These are phyloP conservation scores for Colletotrichum plurivorum DNA, from an alignment of 2,329 filamentous ascomycete genomes.

Conservation along the genomic window DNA sequence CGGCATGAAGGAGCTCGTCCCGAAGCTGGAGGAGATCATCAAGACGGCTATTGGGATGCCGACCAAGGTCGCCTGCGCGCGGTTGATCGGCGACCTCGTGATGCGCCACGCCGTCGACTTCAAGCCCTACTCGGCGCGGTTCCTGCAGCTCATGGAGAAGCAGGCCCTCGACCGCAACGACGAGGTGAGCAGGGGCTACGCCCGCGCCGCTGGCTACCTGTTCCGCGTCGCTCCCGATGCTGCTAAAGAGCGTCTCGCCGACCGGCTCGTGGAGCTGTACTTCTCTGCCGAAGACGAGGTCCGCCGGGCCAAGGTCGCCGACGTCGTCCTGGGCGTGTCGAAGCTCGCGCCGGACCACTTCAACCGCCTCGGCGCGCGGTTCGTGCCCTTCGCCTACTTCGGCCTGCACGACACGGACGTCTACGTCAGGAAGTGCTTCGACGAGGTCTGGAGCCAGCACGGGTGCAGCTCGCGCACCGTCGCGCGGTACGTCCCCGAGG, in stretches of 20 bases:
- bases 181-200: conserved; percentile 91
- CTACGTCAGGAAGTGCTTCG: conserved; percentile 83
- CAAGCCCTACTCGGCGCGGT: conserved; percentile 79
- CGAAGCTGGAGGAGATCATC: conserved; percentile 82
- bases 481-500: conserved; percentile 87
- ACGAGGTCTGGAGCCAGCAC: conserved; percentile 90
- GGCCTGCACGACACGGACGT: conserved; percentile 88
- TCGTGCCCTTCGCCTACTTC: conserved; percentile 91
- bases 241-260: conserved; percentile 65
- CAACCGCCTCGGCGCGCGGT: conserved; percentile 78
- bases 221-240: conserved; percentile 71
- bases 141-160: conserved; percentile 84
- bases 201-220: conserved; percentile 87
- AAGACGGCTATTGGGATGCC: conserved; percentile 91
- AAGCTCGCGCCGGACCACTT: conserved; percentile 94
- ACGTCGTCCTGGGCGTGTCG: conserved; percentile 85
- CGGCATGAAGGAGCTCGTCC: conserved; percentile 82
- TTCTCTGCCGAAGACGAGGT: conserved; percentile 85
- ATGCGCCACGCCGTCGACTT: conserved; percentile 85
- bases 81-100: conserved; percentile 86
- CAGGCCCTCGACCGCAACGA: conserved; percentile 93
- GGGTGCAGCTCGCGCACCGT: conserved; percentile 88
- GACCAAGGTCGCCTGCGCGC: conserved; percentile 91
- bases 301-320: conserved; percentile 81
- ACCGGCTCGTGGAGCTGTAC: conserved; percentile 77